phyloP scores from a whole-genome alignment of 306 rosid species.

The Fagus sylvatica region DNA sequence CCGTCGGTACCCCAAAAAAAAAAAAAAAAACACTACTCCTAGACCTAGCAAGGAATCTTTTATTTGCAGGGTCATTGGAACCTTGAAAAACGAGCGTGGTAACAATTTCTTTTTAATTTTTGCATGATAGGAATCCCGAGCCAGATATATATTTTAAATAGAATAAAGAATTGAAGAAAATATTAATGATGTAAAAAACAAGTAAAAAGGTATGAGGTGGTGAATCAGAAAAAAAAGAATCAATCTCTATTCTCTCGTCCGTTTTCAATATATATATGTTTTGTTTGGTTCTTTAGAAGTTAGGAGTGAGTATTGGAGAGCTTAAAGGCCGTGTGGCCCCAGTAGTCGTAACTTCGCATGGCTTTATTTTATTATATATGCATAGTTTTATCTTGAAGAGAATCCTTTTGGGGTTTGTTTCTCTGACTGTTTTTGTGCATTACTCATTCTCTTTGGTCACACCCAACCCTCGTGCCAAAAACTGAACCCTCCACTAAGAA shows the following conservation, averaged over 20 bases:
- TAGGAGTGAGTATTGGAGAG: neutral
- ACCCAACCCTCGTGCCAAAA: neutral
- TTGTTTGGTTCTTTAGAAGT: slow-evolving; percentile 2
- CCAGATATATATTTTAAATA: too few relatives aligned
- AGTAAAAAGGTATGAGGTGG: neutral
- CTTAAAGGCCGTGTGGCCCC: neutral
- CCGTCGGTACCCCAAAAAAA: too few relatives aligned
- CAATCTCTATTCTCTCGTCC: slow-evolving; percentile 25
- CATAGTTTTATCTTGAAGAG: neutral
- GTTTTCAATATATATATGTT: neutral
- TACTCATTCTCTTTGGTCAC: slow-evolving; percentile 3
- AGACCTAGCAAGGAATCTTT: too few relatives aligned
- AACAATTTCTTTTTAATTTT: too few relatives aligned
- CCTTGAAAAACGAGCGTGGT: too few relatives aligned
- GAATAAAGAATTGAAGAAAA: neutral
- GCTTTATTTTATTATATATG: neutral
- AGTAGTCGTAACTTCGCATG: slow-evolving; percentile 2
- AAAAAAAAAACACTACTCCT: too few relatives aligned
- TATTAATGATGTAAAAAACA: too few relatives aligned
- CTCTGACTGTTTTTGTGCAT: slow-evolving; percentile 7
- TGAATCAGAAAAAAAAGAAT: slow-evolving; percentile 2
- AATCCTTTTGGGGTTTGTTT: slow-evolving; percentile 35
- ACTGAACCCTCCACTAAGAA: neutral
- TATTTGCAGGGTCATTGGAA: too few relatives aligned
- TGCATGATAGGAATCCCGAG: too few relatives aligned